phyloP scores from a whole-genome alignment of 371 early-diverging fungal species.

The Syncephalastrum contaminatum region DNA sequence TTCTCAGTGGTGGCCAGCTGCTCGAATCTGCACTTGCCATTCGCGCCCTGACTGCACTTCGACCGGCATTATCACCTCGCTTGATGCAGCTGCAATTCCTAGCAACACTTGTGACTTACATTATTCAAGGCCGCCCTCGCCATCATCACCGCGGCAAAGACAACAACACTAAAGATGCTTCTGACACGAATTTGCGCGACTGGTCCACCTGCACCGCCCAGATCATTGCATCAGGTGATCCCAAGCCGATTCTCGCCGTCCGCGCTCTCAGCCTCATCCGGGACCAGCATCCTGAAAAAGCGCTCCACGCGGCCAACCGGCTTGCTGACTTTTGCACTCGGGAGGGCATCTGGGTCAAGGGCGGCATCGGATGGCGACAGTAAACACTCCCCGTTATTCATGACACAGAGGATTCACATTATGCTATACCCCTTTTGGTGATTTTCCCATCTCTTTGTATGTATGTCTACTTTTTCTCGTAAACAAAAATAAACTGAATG shows the following conservation, averaged over 20 bases:
- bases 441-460: too few species aligned
- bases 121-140: constrained; percentile 35
- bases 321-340: constrained; percentile 21
- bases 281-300: constrained; percentile 3
- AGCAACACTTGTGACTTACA: constrained; percentile 30
- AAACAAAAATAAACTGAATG: too few species aligned
- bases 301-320: constrained; percentile 21
- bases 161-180: constrained; percentile 7
- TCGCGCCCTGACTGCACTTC: constrained; percentile 10
- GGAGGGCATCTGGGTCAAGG: constrained; percentile 30
- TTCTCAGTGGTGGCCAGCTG: constrained; percentile 36
- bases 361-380: constrained; percentile 25
- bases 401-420: too few species aligned
- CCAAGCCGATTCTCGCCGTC: constrained; percentile 32
- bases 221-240: constrained; percentile 27
- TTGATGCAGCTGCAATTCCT: constrained; percentile 26
- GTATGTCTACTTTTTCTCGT: too few species aligned
- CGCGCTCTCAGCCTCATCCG: constrained; percentile 13
- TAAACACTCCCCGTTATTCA: background rate
- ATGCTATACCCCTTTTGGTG: too few species aligned
- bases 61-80: constrained; percentile 6
- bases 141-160: constrained; percentile 5
- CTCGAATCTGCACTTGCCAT: constrained; percentile 37
- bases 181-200: background rate
- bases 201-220: constrained; percentile 22